Evolutionary conservation across 768 basidiomycete species (phyloP).

Genomic region (Piloderma croceum): DNA sequence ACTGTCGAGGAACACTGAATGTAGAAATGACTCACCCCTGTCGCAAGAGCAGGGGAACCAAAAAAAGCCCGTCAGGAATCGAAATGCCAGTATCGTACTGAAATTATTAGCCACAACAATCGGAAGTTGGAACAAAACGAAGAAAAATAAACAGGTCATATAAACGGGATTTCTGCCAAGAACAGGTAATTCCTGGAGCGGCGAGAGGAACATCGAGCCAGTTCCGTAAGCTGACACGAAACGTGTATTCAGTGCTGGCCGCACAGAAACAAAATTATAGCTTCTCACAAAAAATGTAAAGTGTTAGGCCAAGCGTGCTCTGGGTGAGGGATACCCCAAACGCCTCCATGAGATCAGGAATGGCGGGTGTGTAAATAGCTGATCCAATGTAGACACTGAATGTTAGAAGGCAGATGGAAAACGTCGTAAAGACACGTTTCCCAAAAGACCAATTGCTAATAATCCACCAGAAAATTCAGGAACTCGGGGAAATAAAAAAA

Average conservation of each 20-base stretch:
- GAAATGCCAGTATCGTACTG: slow-evolving; percentile 26
- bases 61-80: no score
- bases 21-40: no score
- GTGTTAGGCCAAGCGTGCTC: slow-evolving; percentile 23
- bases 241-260: no score
- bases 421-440: slow-evolving; percentile 27
- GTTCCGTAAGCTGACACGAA: slow-evolving; percentile 15
- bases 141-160: slow-evolving; percentile 24
- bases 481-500: background rate
- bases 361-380: no score
- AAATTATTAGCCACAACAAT: slow-evolving; percentile 28
- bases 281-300: slow-evolving; percentile 22
- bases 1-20: no score
- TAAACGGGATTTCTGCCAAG: slow-evolving; percentile 29
- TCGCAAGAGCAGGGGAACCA: slow-evolving; percentile 30
- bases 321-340: slow-evolving; percentile 25
- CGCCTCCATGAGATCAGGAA: slow-evolving; percentile 19
- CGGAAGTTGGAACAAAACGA: slow-evolving; percentile 29
- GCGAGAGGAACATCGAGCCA: slow-evolving; percentile 26
- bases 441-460: slow-evolving; percentile 27
- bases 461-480: slow-evolving; percentile 2
- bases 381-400: no score
- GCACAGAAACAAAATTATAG: no score
- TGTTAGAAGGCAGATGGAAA: no score
- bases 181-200: slow-evolving; percentile 25